These are phyloP conservation scores for Colletotrichum cuscutae DNA, from an alignment of 2,329 filamentous ascomycete species.

Conservation along the genomic window DNA sequence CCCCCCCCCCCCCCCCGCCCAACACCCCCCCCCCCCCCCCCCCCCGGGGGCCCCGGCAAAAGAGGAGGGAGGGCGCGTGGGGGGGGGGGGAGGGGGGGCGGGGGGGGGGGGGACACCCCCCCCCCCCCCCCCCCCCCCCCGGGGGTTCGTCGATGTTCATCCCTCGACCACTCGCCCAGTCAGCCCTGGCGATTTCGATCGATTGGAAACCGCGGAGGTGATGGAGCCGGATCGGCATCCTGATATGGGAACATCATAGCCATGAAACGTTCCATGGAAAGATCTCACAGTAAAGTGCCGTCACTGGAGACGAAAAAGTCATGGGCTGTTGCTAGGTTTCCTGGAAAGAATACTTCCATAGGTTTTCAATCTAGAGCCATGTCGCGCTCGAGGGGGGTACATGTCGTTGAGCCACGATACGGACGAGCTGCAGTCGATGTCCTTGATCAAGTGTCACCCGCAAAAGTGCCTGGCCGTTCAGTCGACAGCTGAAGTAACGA, in stretches of 20 bases:
- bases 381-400: background rate
- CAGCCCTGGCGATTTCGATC: background rate
- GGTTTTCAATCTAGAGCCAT: too few relatives aligned
- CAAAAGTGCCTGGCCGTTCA: background rate
- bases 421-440: background rate
- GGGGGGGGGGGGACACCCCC: too few relatives aligned
- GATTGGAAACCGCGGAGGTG: background rate
- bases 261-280: background rate
- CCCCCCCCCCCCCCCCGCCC: too few relatives aligned
- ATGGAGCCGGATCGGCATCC: background rate
- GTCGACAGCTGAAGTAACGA: background rate
- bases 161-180: background rate
- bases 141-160: background rate
- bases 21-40: too few relatives aligned
- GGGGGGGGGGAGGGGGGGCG: too few relatives aligned
- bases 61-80: too few relatives aligned
- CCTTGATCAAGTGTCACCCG: slow-evolving; percentile 18
- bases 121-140: too few relatives aligned
- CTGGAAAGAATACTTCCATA: background rate
- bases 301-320: background rate
- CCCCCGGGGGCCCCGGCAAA: too few relatives aligned
- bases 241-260: background rate
- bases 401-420: background rate
- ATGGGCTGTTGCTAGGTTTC: background rate
- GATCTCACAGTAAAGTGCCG: background rate